Percentiles rank a stretch among this genome's conserved stretches.
These are phyloP conservation scores for Annona squamosa DNA, from an alignment of 164 flowering plant species.

Conservation along the genomic window DNA sequence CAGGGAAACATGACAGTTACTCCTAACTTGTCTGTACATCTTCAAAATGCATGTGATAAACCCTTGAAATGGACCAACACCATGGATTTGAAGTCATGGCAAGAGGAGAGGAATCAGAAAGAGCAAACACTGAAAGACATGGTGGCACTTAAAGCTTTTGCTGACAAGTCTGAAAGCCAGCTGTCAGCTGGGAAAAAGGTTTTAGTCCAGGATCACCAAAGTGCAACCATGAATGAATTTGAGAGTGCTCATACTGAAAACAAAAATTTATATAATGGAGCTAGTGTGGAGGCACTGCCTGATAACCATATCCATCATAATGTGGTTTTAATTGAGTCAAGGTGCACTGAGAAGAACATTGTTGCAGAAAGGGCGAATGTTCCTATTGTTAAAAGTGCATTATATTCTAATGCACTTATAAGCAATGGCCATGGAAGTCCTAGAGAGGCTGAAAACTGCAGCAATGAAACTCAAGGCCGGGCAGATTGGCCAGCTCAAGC, in stretches of 20 bases:
- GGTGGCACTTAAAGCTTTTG: slow-evolving; percentile 11
- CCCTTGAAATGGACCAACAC: slow-evolving; percentile 21
- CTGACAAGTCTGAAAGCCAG: slow-evolving; percentile 19
- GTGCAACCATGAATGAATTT: slow-evolving; percentile 8
- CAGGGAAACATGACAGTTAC: slow-evolving; percentile 5
- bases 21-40: slow-evolving; percentile 11
- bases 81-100: slow-evolving; percentile 18
- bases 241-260: slow-evolving; percentile 17
- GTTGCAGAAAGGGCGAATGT: slow-evolving; percentile 16
- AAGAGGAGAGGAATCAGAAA: slow-evolving; percentile 15
- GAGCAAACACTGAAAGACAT: slow-evolving; percentile 17
- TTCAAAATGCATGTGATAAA: slow-evolving; percentile 17
- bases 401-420: slow-evolving; percentile 13
- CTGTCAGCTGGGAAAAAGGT: slow-evolving; percentile 18
- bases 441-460: slow-evolving; percentile 18
- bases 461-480: slow-evolving; percentile 16
- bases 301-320: slow-evolving; percentile 10
- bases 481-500: slow-evolving; percentile 15
- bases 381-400: slow-evolving; percentile 13
- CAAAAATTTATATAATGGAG: slow-evolving; percentile 17
- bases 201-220: slow-evolving; percentile 14
- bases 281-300: slow-evolving; percentile 10
- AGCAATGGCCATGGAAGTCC: slow-evolving; percentile 21
- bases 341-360: background rate
- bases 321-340: slow-evolving; percentile 14